Evolutionary conservation across 2,329 filamentous ascomycete genomes (phyloP).

Genomic region (Cladophialophora carrionii): DNA sequence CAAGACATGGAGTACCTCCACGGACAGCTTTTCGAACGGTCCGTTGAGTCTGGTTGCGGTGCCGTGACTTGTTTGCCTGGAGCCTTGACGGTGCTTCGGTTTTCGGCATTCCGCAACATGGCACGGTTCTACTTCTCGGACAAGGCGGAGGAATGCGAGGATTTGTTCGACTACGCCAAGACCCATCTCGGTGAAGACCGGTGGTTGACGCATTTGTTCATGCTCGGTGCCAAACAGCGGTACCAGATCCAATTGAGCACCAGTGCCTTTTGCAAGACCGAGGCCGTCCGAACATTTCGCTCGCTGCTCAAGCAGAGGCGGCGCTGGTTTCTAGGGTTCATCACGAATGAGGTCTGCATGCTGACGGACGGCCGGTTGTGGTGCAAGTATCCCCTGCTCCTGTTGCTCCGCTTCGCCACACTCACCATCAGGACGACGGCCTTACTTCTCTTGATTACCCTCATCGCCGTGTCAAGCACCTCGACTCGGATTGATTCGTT

Average conservation of each 20-base stretch:
- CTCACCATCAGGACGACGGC: constrained; percentile 96
- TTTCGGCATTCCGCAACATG: constrained; percentile 95
- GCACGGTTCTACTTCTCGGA: constrained; percentile 98
- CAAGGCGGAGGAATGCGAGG: constrained; percentile 91
- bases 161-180: constrained; percentile 95
- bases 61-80: constrained; percentile 93
- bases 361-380: constrained; percentile 90
- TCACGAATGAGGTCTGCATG: constrained; percentile 98
- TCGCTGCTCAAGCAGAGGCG: constrained; percentile 91
- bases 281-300: constrained; percentile 85
- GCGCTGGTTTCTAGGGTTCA: constrained; percentile 95
- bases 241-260: constrained; percentile 99
- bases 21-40: constrained; percentile 92
- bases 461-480: constrained; percentile 82
- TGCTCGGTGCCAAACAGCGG: constrained; percentile 90
- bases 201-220: constrained; percentile 97
- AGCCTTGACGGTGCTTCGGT: constrained; percentile 91
- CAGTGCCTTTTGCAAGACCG: constrained; percentile 96
- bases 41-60: constrained; percentile 91
- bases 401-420: constrained; percentile 87
- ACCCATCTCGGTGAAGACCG: constrained; percentile 93
- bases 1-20: constrained; percentile 99
- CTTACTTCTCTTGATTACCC: constrained; percentile 90
- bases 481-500: constrained; percentile 76
- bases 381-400: constrained; percentile 85